Conservation (phyloP, 768 basidiomycete species). For the Daedaleopsis sinensis region DNA sequence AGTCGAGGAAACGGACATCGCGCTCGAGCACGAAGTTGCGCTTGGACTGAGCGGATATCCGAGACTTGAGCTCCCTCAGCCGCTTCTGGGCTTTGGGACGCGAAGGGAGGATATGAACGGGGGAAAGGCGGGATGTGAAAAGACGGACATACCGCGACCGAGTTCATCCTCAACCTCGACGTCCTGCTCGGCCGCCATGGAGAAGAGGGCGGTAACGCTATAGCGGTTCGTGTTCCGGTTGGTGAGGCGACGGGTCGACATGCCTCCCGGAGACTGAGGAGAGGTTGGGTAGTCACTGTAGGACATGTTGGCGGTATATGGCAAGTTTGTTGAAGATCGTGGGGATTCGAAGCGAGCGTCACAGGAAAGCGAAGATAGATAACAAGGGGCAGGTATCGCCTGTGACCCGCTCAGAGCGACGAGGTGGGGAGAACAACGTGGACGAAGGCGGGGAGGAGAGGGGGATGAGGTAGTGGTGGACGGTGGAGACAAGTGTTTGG, state of each 20-base stretch:
- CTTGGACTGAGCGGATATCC: slow-evolving; percentile 98
- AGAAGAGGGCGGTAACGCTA: slow-evolving; percentile 93
- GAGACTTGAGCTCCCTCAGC: slow-evolving; percentile 91
- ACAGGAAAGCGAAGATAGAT: slow-evolving; percentile 15
- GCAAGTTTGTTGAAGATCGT: slow-evolving; percentile 8
- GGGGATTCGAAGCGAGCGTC: slow-evolving; percentile 20
- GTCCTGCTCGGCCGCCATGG: slow-evolving; percentile 98
- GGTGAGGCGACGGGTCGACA: slow-evolving; percentile 75
- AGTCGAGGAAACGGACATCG: slow-evolving; percentile 97
- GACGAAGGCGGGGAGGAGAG: slow-evolving; percentile 5
- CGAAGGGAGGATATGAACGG: slow-evolving; percentile 4
- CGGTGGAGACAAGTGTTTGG: neutral
- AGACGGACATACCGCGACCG: slow-evolving; percentile 71
- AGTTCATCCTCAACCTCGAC: slow-evolving; percentile 97
- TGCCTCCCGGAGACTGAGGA: slow-evolving; percentile 58
- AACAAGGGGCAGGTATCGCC: slow-evolving; percentile 20
- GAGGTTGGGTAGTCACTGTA: slow-evolving; percentile 31
- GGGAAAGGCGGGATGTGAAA: neutral
- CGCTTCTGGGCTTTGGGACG: slow-evolving; percentile 85
- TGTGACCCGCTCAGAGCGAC: slow-evolving; percentile 25
- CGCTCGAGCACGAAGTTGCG: slow-evolving; percentile 99
- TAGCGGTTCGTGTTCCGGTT: slow-evolving; percentile 96
- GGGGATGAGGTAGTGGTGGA: neutral
- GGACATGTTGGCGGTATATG: slow-evolving; percentile 28
- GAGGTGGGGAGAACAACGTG: slow-evolving; percentile 4